phyloP scores from a whole-genome alignment of 495 filamentous ascomycete species.

The Lasiosphaeria ovina region DNA sequence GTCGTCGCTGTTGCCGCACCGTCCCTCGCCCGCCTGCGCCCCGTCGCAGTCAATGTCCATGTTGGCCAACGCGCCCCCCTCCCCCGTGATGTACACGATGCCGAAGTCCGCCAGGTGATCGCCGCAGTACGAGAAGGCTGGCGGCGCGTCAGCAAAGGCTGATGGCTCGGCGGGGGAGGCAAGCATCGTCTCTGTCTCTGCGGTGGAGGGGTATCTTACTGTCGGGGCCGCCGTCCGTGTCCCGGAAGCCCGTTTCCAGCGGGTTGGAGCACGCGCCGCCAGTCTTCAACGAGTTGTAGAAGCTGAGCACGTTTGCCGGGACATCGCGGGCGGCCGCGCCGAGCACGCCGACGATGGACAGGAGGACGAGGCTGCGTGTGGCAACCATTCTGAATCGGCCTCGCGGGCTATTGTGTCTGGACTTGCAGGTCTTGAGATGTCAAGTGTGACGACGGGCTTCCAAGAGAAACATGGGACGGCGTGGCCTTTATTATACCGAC shows the following conservation, averaged over 20 bases:
- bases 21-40: slow-evolving; percentile 49
- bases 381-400: no score
- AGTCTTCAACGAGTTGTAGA: slow-evolving; percentile 37
- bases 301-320: slow-evolving; percentile 33
- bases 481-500: no score
- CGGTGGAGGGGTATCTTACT: slow-evolving; percentile 23
- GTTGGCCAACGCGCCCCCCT: slow-evolving; percentile 36
- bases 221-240: slow-evolving; percentile 30
- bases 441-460: no score
- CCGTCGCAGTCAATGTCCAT: slow-evolving; percentile 74
- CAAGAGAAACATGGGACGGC: no score
- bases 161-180: neutral
- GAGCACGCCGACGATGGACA: slow-evolving; percentile 2
- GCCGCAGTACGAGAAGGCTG: slow-evolving; percentile 42
- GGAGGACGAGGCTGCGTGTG: neutral
- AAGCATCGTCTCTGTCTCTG: neutral
- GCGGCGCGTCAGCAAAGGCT: no score
- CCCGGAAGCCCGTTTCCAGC: slow-evolving; percentile 39
- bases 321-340: slow-evolving; percentile 23
- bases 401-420: no score
- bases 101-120: slow-evolving; percentile 33
- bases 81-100: slow-evolving; percentile 40
- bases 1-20: slow-evolving; percentile 48
- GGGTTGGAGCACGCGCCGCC: slow-evolving; percentile 34
- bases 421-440: no score